Evolutionary conservation across 1,284 basidiomycete genomes (phyloP).

Genomic region (Gomphus bonarii): DNA sequence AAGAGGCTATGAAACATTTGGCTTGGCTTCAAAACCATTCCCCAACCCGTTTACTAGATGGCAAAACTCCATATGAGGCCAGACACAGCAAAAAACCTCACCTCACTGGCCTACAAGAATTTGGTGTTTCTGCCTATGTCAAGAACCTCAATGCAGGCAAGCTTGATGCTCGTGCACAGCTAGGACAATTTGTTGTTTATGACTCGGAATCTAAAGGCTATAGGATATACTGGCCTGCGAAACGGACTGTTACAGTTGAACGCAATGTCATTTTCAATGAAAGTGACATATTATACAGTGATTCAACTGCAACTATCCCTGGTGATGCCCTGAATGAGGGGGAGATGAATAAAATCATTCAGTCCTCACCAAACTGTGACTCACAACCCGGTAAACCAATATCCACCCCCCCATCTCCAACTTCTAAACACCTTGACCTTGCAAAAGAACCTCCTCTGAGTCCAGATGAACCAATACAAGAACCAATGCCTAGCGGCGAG

Average conservation of each 20-base stretch:
- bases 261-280: conserved; percentile 18
- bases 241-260: conserved; percentile 18
- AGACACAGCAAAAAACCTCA: conserved; percentile 23
- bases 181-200: conserved; percentile 20
- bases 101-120: conserved; percentile 21
- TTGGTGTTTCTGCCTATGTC: conserved; percentile 23
- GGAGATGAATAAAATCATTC: neutral
- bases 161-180: conserved; percentile 9
- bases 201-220: conserved; percentile 19
- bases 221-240: conserved; percentile 17
- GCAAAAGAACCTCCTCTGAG: no score
- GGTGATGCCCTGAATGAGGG: neutral
- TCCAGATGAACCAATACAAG: no score
- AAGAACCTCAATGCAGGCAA: conserved; percentile 15
- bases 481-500: no score
- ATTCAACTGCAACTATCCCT: neutral
- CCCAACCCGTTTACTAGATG: conserved; percentile 19
- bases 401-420: no score
- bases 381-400: no score
- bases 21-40: conserved; percentile 25
- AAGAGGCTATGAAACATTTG: conserved; percentile 14
- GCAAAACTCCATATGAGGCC: conserved; percentile 23
- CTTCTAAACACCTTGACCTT: no score
- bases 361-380: no score
- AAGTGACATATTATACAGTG: neutral